Evolutionary conservation across 164 flowering plant genomes (phyloP).

Genomic region (Pachysandra terminalis): DNA sequence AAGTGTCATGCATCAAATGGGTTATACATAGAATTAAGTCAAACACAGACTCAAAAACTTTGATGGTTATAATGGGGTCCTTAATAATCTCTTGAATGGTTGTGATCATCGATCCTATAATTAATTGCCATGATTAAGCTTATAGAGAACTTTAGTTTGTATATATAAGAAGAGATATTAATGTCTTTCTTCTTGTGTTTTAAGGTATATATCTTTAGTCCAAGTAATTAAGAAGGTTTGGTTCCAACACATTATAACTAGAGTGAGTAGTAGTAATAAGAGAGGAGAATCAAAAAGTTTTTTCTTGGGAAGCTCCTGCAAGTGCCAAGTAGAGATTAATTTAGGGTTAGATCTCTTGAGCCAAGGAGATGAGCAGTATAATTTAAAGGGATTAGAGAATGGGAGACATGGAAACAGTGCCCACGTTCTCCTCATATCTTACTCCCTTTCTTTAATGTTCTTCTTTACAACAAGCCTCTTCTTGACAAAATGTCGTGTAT

Average conservation of each 20-base stretch:
- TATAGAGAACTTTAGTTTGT: not conserved
- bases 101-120: no score
- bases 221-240: slow-evolving; percentile 7
- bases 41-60: not conserved
- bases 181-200: not conserved
- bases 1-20: no score
- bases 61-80: no score
- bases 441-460: slow-evolving; percentile 26
- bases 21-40: not conserved
- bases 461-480: slow-evolving; percentile 16
- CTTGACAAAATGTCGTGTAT: slow-evolving; percentile 40
- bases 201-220: not conserved
- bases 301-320: slow-evolving; percentile 38
- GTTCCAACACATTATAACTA: slow-evolving; percentile 12
- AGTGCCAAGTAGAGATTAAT: slow-evolving; percentile 31
- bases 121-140: not conserved
- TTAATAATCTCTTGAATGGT: not conserved
- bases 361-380: slow-evolving; percentile 55
- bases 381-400: slow-evolving; percentile 32
- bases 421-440: slow-evolving; percentile 83
- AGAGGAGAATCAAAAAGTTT: slow-evolving; percentile 17
- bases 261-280: not conserved
- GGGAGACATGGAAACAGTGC: slow-evolving; percentile 84
- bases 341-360: slow-evolving; percentile 56
- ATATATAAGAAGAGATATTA: not conserved